Percentiles rank a stretch among this genome's conserved stretches.
These are phyloP conservation scores for Rhytidiadelphus loreus DNA, from an alignment of 225 moss, liverwort and hornwort species.

Conservation along the genomic window DNA sequence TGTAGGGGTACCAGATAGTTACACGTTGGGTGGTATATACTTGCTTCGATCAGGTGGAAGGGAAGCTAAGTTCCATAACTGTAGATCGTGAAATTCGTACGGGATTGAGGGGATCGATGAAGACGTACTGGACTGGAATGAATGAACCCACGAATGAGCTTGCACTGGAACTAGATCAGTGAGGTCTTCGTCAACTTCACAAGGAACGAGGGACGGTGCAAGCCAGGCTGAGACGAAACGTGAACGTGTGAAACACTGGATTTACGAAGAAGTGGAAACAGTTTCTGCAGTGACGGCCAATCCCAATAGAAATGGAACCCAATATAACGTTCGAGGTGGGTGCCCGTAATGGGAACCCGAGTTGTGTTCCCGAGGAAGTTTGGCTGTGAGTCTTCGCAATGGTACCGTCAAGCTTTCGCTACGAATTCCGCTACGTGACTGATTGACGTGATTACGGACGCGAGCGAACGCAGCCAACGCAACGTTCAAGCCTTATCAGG, in stretches of 20 bases:
- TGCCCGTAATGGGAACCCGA: background rate
- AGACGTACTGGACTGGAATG: background rate
- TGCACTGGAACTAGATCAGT: background rate
- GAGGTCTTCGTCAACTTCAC: background rate
- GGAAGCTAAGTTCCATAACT: background rate
- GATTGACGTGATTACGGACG: background rate
- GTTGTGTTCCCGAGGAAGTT: background rate
- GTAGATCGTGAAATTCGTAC: background rate
- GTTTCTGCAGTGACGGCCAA: background rate
- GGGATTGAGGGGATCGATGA: background rate
- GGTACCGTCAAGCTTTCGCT: background rate
- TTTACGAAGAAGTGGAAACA: background rate
- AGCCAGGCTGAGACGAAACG: background rate
- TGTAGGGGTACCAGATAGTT: background rate
- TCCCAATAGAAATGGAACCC: background rate
- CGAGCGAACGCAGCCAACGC: background rate
- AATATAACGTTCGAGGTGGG: background rate
- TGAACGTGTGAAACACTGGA: background rate
- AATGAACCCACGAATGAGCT: background rate
- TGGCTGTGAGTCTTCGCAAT: background rate
- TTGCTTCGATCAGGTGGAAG: background rate
- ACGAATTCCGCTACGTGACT: background rate
- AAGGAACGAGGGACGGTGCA: background rate
- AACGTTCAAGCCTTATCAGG: conserved; percentile 10
- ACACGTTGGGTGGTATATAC: background rate